Percentiles rank a stretch among this genome's conserved stretches.
phyloP scores from a whole-genome alignment of 352 stramenopile genomes.

The Phytophthora quininea region DNA sequence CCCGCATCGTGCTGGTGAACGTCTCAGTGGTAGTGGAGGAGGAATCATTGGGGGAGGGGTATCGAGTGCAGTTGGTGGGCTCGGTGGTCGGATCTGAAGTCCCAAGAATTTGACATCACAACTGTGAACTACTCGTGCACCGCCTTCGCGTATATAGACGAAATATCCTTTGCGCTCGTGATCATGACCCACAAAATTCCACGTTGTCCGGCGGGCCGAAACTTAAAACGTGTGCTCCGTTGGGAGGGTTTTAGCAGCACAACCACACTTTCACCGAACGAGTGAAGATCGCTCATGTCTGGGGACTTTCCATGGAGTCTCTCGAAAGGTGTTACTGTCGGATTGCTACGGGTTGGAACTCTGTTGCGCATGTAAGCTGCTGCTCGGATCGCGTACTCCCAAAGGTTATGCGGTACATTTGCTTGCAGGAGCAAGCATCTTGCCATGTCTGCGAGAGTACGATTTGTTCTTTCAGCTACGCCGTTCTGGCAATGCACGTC shows the following conservation, averaged over 20 bases:
- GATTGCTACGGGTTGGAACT: background rate
- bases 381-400: constrained; percentile 5
- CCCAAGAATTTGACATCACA: constrained; percentile 7
- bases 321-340: background rate
- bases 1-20: background rate
- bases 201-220: background rate
- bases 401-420: constrained; percentile 7
- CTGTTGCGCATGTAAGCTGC: constrained; percentile 8
- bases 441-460: constrained; percentile 2
- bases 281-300: background rate
- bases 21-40: background rate
- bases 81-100: background rate
- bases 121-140: constrained; percentile 1
- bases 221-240: constrained; percentile 6
- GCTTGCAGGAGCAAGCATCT: background rate
- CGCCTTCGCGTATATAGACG: constrained; percentile 4
- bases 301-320: background rate
- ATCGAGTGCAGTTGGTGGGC: background rate
- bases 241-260: background rate
- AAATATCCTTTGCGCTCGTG: constrained; percentile 2
- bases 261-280: constrained; percentile 6
- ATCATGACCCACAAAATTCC: constrained; percentile 3
- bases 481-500: constrained; percentile 16
- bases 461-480: constrained; percentile 7
- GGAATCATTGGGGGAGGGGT: background rate